Percentiles rank a stretch among this genome's conserved stretches.
Evolutionary conservation across 202 grass and related monocot species (phyloP).

Genomic region (Zoysia matrella): DNA sequence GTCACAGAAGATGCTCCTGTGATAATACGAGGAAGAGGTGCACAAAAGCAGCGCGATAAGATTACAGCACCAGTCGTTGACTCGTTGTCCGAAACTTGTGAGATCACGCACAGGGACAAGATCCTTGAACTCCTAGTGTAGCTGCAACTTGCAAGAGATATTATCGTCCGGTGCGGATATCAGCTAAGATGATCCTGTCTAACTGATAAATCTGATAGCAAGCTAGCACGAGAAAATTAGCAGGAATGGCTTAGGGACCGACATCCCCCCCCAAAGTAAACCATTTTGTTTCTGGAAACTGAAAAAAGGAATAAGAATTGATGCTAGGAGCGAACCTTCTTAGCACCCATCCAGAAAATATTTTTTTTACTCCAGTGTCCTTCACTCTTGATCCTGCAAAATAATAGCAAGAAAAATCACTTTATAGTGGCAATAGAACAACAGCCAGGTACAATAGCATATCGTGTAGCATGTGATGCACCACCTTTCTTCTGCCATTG

Average conservation of each 20-base stretch:
- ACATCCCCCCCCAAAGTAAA: background rate
- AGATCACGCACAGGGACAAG: slow-evolving; percentile 12
- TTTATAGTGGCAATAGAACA: background rate
- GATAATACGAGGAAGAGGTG: background rate
- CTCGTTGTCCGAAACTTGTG: slow-evolving; percentile 18
- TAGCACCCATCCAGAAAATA: slow-evolving; percentile 11
- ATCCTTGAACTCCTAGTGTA: slow-evolving; percentile 22
- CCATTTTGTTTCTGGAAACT: background rate
- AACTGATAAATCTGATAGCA: background rate
- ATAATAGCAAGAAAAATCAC: background rate
- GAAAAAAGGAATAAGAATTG: background rate
- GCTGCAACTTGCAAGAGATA: background rate
- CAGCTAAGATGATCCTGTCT: background rate
- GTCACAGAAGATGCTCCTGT: background rate
- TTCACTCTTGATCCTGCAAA: background rate
- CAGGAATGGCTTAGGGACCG: background rate
- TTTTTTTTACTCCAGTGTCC: background rate
- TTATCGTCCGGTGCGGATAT: background rate
- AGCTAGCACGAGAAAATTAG: background rate
- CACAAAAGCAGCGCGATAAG: slow-evolving; percentile 12
- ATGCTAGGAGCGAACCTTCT: background rate
- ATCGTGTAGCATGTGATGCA: slow-evolving; percentile 11
- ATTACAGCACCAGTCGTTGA: background rate
- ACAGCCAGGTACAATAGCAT: slow-evolving; percentile 6
- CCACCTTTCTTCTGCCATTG: slow-evolving; percentile 14